Evolutionary conservation across 148 eudicot genomes (phyloP).

Genomic region (Camellia japonica): DNA sequence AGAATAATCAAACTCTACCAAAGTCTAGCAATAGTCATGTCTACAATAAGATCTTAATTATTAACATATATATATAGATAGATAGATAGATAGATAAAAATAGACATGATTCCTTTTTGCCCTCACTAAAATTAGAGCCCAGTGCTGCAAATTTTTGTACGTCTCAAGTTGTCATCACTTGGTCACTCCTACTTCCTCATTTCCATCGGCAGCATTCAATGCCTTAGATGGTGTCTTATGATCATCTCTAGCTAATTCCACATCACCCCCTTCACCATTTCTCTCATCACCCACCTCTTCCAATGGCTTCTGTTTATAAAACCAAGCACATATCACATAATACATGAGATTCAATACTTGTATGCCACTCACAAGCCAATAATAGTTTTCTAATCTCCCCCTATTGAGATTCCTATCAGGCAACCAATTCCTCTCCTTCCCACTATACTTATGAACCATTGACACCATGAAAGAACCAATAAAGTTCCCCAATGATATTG

Average conservation of each 20-base stretch:
- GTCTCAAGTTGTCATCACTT: neutral
- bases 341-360: constrained; percentile 36
- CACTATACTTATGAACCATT: constrained; percentile 31
- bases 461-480: constrained; percentile 28
- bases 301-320: constrained; percentile 34
- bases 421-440: constrained; percentile 34
- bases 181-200: neutral
- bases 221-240: no score
- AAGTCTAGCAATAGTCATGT: no score
- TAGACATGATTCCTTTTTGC: no score
- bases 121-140: no score
- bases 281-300: constrained; percentile 13
- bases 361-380: constrained; percentile 34
- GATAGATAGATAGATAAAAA: no score
- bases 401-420: constrained; percentile 39
- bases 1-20: no score
- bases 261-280: no score
- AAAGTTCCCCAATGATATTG: constrained; percentile 29
- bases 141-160: no score
- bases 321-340: constrained; percentile 25
- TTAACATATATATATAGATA: no score
- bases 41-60: no score
- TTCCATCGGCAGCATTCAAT: neutral
- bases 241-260: no score
- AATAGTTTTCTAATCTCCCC: constrained; percentile 36